A percentile compares a stretch with the other conserved stretches of the same genome.
phyloP scores from a whole-genome alignment of 1,139 yeast species.

The Suzukiozyma palmioleophila region DNA sequence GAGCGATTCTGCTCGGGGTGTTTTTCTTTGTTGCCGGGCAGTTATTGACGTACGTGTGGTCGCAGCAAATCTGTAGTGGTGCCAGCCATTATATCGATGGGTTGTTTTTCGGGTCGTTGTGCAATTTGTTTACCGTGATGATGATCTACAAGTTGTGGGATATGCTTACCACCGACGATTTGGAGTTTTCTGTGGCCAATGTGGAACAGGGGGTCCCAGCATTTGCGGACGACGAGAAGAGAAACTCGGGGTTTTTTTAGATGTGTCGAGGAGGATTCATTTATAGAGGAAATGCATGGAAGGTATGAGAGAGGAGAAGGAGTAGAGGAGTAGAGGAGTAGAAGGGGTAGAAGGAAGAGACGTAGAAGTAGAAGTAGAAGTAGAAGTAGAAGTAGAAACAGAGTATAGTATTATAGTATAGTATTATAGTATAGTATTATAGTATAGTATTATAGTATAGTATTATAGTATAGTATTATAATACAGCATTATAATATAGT shows the following conservation, averaged over 20 bases:
- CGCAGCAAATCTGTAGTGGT: conserved; percentile 59
- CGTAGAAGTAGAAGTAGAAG: too few relatives aligned
- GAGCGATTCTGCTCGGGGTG: conserved; percentile 67
- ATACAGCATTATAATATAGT: too few relatives aligned
- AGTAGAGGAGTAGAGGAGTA: too few relatives aligned
- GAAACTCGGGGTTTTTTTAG: conserved; percentile 10
- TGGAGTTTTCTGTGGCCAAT: conserved; percentile 77
- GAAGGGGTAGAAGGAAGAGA: too few relatives aligned
- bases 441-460: too few relatives aligned
- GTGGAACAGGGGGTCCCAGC: conserved; percentile 39
- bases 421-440: too few relatives aligned
- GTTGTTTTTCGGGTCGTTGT: conserved; percentile 72
- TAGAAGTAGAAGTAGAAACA: too few relatives aligned
- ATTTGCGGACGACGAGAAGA: conserved; percentile 34
- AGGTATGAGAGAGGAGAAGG: too few relatives aligned
- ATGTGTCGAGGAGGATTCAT: neutral
- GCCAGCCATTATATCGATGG: conserved; percentile 90
- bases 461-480: too few relatives aligned
- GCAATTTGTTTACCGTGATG: conserved; percentile 81
- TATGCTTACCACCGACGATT: conserved; percentile 90
- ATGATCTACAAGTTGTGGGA: conserved; percentile 97
- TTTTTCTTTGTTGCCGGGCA: conserved; percentile 82
- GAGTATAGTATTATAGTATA: too few relatives aligned
- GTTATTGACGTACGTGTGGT: conserved; percentile 64
- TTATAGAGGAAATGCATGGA: neutral